Evolutionary conservation across 192 early-diverging fungal species (phyloP).

Genomic region (Borealophlyctis nickersoniae): DNA sequence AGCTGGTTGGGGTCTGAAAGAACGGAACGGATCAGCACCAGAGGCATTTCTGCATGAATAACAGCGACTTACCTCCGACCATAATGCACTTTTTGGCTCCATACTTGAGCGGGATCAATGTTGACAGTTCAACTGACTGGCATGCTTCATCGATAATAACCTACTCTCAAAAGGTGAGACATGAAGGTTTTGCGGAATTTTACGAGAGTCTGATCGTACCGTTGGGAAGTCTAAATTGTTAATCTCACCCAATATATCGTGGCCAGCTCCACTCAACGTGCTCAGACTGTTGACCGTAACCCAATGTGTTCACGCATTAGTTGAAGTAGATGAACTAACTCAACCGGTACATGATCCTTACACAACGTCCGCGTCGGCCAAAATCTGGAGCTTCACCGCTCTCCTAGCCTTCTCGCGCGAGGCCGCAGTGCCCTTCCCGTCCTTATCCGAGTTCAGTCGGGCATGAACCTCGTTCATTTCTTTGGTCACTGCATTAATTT

Average conservation of each 20-base stretch:
- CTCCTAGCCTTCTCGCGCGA: slow-evolving; percentile 47
- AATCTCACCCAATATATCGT: slow-evolving; percentile 70
- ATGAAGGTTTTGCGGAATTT: too few relatives aligned
- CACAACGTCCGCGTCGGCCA: slow-evolving; percentile 75
- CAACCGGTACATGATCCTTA: too few relatives aligned
- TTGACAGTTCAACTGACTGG: slow-evolving; percentile 83
- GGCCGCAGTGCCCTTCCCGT: slow-evolving; percentile 14
- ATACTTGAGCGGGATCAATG: slow-evolving; percentile 85
- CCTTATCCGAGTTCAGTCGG: slow-evolving; percentile 19
- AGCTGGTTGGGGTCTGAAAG: slow-evolving; percentile 83
- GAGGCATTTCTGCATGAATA: neutral
- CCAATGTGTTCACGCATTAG: too few relatives aligned
- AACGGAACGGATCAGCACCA: neutral
- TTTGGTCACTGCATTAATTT: slow-evolving; percentile 18
- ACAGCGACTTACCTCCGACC: slow-evolving; percentile 65
- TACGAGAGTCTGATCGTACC: too few relatives aligned
- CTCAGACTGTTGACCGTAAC: too few relatives aligned
- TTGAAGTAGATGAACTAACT: too few relatives aligned
- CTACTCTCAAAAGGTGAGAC: too few relatives aligned
- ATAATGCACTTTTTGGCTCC: slow-evolving; percentile 77
- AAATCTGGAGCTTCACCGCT: slow-evolving; percentile 59
- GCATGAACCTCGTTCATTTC: slow-evolving; percentile 35
- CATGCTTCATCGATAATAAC: slow-evolving; percentile 97
- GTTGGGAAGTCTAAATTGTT: slow-evolving; percentile 60
- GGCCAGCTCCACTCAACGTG: slow-evolving; percentile 83